Evolutionary conservation across 2,329 filamentous ascomycete genomes (phyloP).

Genomic region (Alternaria panax): DNA sequence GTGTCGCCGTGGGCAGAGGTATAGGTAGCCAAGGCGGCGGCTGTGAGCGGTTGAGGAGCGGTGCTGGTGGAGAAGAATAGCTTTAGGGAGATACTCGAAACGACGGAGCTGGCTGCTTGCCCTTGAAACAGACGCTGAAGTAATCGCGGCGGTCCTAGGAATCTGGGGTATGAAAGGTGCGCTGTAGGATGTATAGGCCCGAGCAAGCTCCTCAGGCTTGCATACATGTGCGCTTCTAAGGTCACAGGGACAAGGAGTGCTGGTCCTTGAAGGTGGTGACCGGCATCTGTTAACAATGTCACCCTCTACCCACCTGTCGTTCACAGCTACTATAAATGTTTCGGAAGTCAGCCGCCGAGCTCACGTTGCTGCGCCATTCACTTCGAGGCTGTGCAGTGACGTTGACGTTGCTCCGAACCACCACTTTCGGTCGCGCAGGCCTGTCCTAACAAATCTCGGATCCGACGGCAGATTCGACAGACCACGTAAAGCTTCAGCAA

Average conservation of each 20-base stretch:
- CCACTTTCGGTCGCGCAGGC: conserved; percentile 26
- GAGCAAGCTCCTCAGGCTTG: conserved; percentile 20
- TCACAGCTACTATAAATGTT: conserved; percentile 35
- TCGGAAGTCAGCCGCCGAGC: conserved; percentile 11
- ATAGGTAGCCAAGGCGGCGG: conserved; percentile 11
- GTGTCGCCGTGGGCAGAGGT: background rate
- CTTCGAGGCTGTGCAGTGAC: conserved; percentile 33
- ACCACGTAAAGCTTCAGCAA: conserved; percentile 17
- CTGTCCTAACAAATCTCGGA: conserved; percentile 20
- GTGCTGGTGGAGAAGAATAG: conserved; percentile 16
- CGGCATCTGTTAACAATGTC: conserved; percentile 16
- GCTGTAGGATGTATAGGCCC: conserved; percentile 23
- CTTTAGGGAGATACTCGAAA: conserved; percentile 22
- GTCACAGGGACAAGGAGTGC: conserved; percentile 25
- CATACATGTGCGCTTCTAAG: conserved; percentile 18
- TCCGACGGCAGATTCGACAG: conserved; percentile 14
- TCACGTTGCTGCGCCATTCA: conserved; percentile 30
- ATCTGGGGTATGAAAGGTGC: conserved; percentile 20
- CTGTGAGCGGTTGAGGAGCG: conserved; percentile 19
- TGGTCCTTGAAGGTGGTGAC: conserved; percentile 8
- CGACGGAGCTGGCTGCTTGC: conserved; percentile 27
- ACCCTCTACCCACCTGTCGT: conserved; percentile 21
- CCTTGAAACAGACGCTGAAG: conserved; percentile 32
- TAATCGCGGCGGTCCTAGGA: conserved; percentile 19
- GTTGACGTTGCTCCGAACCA: conserved; percentile 26